Base-by-base conservation (phyloP, 108 stramenopile species). In the Cyclotella choctawhatcheeana region DNA sequence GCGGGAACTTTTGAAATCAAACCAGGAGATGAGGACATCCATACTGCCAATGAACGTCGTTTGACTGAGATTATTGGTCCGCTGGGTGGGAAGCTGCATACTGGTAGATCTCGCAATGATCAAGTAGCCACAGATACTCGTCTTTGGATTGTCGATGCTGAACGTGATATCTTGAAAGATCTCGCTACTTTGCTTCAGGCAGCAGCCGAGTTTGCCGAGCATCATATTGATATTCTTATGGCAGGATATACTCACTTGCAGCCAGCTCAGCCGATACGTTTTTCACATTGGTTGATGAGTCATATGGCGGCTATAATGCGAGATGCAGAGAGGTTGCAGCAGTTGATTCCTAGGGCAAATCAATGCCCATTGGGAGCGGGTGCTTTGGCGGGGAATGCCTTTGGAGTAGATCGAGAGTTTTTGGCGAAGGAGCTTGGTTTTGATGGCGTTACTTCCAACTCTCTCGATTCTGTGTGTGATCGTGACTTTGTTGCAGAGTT, bases 211-310 rank as follows among this genome's bases (percentile, higher is more conserved):
- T 82, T 92, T 44, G 94, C 98, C 25, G 75, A 85, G 59, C 75
- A 94, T 59, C 81, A 97, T 58, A 88, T 98, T 27, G 97, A 97
- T 67, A 69, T 97, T 22, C 91, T 99, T 71, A 97, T 97, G 96
- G 96, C 99, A 6, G 99, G 99, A 58, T 99, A 97, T 89, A 99
- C 99, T 17, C 99, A 99, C 78, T 88, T 99, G 31, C 99, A 99
- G 85, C 98, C 98, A 0, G 99, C 98, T 6, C 98, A 99, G 82
- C 98, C 98, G 30, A 93, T 94, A 61, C 88, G 99, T 2, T 98
- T 93, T 54, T 88, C 90, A 25, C 99, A 99, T 77, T 99, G 98
- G 98, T 76, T 99, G 51, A 86, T 97, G 91, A 91, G 89, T 60
- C 97, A 99, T 82, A 79, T 96, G 44, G 77, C 91, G n/a, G 93